Evolutionary conservation across 371 early-diverging fungal species (phyloP).

Genomic region (Mucor lusitanicus): DNA sequence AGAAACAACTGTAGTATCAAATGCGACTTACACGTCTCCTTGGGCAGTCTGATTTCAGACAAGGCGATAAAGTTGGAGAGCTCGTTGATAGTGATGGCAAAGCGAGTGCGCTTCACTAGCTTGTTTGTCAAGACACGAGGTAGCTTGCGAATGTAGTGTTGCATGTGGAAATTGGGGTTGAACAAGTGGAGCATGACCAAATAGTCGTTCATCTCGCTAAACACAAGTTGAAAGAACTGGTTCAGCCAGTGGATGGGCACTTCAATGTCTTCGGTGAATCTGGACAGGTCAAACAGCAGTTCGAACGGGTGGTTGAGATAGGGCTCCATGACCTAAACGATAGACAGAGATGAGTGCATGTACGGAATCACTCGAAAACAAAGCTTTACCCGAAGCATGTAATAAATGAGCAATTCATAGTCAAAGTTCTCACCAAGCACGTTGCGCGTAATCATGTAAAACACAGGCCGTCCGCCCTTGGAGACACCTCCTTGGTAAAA

Average conservation of each 20-base stretch:
- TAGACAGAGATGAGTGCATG: too few species aligned
- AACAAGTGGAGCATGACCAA: constrained; percentile 54
- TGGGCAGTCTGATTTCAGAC: constrained; percentile 73
- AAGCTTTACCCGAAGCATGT: constrained; percentile 58
- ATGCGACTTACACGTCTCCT: constrained; percentile 53
- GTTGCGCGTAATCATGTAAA: constrained; percentile 78
- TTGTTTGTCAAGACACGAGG: constrained; percentile 51
- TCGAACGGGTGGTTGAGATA: constrained; percentile 66
- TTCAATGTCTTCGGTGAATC: constrained; percentile 73
- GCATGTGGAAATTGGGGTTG: constrained; percentile 64
- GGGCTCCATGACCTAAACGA: constrained; percentile 58
- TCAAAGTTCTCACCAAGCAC: constrained; percentile 71
- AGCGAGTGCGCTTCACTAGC: constrained; percentile 59
- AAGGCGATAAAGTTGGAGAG: constrained; percentile 64
- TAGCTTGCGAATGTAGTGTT: constrained; percentile 46
- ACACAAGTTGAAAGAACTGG: constrained; percentile 71
- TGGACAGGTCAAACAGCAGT: constrained; percentile 77
- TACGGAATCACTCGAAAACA: not conserved
- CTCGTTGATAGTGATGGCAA: constrained; percentile 58
- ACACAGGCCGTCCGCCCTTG: constrained; percentile 72
- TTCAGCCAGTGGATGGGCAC: constrained; percentile 71
- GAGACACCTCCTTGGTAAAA: constrained; percentile 81
- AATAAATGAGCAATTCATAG: constrained; percentile 73
- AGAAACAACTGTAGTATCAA: too few species aligned
- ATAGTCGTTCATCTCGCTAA: constrained; percentile 52